These are phyloP conservation scores for Mycena polygramma DNA, from an alignment of 768 basidiomycete species.

Conservation along the genomic window DNA sequence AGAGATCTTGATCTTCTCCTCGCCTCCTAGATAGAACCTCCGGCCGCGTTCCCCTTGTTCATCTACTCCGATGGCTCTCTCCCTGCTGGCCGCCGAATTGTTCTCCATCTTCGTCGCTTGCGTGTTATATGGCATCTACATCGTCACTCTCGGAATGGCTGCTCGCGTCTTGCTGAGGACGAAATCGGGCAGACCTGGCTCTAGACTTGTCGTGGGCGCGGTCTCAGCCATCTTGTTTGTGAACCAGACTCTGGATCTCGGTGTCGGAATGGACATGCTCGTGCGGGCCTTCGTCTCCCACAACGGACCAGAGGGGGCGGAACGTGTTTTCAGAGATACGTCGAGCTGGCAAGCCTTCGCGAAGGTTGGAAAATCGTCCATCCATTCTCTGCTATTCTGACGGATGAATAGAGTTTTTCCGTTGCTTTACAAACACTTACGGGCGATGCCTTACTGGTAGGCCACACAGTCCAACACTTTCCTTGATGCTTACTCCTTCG, in stretches of 20 bases:
- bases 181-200: slow-evolving; percentile 50
- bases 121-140: slow-evolving; percentile 7
- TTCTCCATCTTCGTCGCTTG: background rate
- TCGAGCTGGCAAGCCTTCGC: slow-evolving; percentile 4
- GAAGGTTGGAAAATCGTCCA: background rate
- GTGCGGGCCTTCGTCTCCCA: background rate
- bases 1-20: no score
- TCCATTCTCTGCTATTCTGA: background rate
- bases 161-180: background rate
- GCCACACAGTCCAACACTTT: background rate
- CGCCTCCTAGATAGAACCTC: no score
- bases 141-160: slow-evolving; percentile 12
- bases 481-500: background rate
- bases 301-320: background rate
- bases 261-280: background rate
- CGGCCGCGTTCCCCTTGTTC: no score
- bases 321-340: background rate
- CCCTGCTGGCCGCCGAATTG: slow-evolving; percentile 3
- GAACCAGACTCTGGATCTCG: slow-evolving; percentile 1
- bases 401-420: background rate
- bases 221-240: background rate
- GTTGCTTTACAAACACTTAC: background rate
- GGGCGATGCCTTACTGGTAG: background rate
- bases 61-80: background rate
- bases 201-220: background rate